Base-by-base conservation (phyloP, 192 early-diverging fungal species). In the Thoreauomyces humboldtii region DNA sequence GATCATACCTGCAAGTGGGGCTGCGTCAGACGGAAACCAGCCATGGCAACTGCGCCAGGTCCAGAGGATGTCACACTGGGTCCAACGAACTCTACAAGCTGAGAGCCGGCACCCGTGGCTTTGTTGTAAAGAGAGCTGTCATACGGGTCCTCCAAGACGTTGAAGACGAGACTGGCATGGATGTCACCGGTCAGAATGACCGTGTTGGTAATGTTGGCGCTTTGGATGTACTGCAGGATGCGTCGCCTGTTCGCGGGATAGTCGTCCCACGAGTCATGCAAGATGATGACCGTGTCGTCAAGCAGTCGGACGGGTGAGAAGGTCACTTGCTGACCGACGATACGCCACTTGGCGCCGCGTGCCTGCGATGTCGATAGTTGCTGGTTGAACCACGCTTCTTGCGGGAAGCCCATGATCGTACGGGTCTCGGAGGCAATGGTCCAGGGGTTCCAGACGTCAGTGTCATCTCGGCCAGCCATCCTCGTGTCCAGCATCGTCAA, bases 401-500 rank as follows among this genome's bases (percentile, higher is more conserved):
- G 76, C n/a, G 55, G 51, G 29, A 35, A 9, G 1, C 76, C 76
- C 9, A 77, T 45, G 25, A 77, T 60, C n/a, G n/a, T n/a, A n/a
- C n/a, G n/a, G n/a, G n/a, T n/a, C n/a, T n/a, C n/a, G n/a, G n/a
- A n/a, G n/a, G n/a, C n/a, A n/a, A n/a, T n/a, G n/a, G n/a, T n/a
- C n/a, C n/a, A n/a, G n/a, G n/a, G n/a, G n/a, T n/a, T n/a, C n/a
- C n/a, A n/a, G 37, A 53, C 37, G 33, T 51, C 66, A n/a, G 36
- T 52, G 32, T 29, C 54, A 21, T 67, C 60, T 27, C 71, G 69
- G 11, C 76, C 76, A 14, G 37, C 36, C 24, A 78, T 74, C 6
- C 76, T 69, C 3, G 76, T 78, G 37, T 78, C 76, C n/a, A 78
- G 61, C 71, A 78, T 73, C 32, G 72, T 61, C 27, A 78, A 38